Percentiles rank a stretch among this genome's conserved stretches.
phyloP scores from a whole-genome alignment of 768 basidiomycete species.

The Boletus coccyginus region DNA sequence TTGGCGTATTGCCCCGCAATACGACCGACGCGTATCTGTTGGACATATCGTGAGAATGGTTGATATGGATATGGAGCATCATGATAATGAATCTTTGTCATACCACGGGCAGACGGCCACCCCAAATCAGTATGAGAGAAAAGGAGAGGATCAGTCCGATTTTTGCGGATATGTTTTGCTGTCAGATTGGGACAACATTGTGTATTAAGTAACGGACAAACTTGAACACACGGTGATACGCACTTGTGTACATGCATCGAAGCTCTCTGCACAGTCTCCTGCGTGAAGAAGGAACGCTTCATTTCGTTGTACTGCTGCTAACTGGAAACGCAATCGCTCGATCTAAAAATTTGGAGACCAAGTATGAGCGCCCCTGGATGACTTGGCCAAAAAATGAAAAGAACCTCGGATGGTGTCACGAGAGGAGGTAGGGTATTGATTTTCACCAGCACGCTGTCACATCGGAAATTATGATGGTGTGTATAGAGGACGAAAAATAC shows the following conservation, averaged over 20 bases:
- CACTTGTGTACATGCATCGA: slow-evolving; percentile 87
- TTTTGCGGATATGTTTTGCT: slow-evolving; percentile 87
- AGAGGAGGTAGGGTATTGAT: slow-evolving; percentile 80
- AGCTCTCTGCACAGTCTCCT: slow-evolving; percentile 97
- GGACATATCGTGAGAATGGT: slow-evolving; percentile 2
- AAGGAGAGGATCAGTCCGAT: slow-evolving; percentile 92
- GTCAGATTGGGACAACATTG: slow-evolving; percentile 3
- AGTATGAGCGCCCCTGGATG: slow-evolving; percentile 28
- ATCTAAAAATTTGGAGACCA: slow-evolving; percentile 44
- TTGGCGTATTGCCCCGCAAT: slow-evolving; percentile 98
- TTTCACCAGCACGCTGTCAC: slow-evolving; percentile 69
- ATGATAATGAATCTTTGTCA: slow-evolving; percentile 22
- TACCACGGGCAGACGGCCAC: slow-evolving; percentile 90
- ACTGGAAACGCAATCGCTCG: slow-evolving; percentile 77
- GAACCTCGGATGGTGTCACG: slow-evolving; percentile 91
- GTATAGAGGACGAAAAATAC: background rate
- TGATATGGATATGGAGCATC: background rate
- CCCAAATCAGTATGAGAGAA: slow-evolving; percentile 93
- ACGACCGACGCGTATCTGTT: slow-evolving; percentile 76
- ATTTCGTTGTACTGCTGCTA: slow-evolving; percentile 76
- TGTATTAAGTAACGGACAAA: slow-evolving; percentile 7
- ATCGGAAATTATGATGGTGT: background rate
- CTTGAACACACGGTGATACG: slow-evolving; percentile 21
- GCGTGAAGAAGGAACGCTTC: slow-evolving; percentile 95
- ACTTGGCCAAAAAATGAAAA: slow-evolving; percentile 15